phyloP scores from a whole-genome alignment of 306 rosid species.

The Aeschynomene evenia region DNA sequence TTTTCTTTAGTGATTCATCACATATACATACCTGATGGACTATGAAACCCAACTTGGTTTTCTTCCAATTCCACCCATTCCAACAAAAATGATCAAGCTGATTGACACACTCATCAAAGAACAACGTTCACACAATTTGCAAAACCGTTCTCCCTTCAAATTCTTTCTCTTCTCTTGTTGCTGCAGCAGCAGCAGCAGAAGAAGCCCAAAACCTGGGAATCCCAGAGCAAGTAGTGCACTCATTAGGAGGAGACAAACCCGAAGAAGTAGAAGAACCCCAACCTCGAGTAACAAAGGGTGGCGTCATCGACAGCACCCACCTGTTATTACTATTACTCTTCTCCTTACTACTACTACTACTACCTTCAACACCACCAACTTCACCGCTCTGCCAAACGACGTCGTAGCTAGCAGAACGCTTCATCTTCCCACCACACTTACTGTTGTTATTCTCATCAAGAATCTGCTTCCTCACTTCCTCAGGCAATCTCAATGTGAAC shows the following conservation, averaged over 20 bases:
- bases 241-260: background rate
- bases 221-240: background rate
- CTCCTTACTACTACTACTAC: background rate
- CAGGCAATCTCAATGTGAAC: slow-evolving; percentile 36
- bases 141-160: background rate
- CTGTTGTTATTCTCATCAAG: background rate
- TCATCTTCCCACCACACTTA: background rate
- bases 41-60: background rate
- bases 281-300: slow-evolving; percentile 3
- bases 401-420: slow-evolving; percentile 46
- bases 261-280: background rate
- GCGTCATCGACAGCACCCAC: background rate
- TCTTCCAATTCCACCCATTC: background rate
- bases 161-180: background rate
- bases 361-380: background rate
- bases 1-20: background rate
- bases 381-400: slow-evolving; percentile 22
- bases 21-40: background rate
- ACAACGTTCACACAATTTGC: background rate
- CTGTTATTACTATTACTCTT: background rate
- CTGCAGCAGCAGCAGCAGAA: background rate
- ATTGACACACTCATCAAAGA: background rate
- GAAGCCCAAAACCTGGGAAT: slow-evolving; percentile 15
- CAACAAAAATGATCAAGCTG: background rate
- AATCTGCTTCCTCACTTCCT: slow-evolving; percentile 40